Percentiles rank a stretch among this genome's conserved stretches.
These are phyloP conservation scores for Paecilomyces sp. DNA, from an alignment of 2,329 filamentous ascomycete species.

Conservation along the genomic window DNA sequence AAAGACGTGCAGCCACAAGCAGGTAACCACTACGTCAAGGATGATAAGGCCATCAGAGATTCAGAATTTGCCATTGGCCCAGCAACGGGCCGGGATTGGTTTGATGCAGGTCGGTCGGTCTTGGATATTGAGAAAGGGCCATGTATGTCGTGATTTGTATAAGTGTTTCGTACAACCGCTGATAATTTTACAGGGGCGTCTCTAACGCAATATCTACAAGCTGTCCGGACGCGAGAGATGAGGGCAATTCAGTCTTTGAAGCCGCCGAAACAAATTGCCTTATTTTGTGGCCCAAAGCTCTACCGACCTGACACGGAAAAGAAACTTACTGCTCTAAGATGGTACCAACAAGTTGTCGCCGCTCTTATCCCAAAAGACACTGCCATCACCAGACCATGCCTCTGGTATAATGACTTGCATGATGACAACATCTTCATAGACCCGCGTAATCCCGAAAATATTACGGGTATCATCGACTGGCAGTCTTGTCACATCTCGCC, in stretches of 20 bases:
- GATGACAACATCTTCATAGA: conserved; percentile 26
- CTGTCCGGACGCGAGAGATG: conserved; percentile 15
- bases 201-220: conserved; percentile 12
- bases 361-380: conserved; percentile 13
- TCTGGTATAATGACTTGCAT: conserved; percentile 25
- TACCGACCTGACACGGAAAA: conserved; percentile 16
- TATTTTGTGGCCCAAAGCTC: conserved; percentile 22
- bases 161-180: too few relatives aligned
- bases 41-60: conserved; percentile 7
- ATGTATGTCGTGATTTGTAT: too few relatives aligned
- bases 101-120: too few relatives aligned
- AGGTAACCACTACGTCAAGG: conserved; percentile 14
- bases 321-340: conserved; percentile 16
- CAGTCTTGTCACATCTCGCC: conserved; percentile 22
- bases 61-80: too few relatives aligned
- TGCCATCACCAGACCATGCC: conserved; percentile 11
- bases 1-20: conserved; percentile 12
- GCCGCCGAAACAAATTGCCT: conserved; percentile 16
- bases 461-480: conserved; percentile 26
- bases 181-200: too few relatives aligned
- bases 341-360: background rate
- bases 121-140: too few relatives aligned
- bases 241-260: conserved; percentile 15
- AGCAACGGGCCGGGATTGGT: too few relatives aligned
- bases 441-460: conserved; percentile 15